A percentile compares a stretch with the other conserved stretches of the same genome.
These are phyloP conservation scores for Cerrena zonata DNA, from an alignment of 1,284 basidiomycete genomes.

Conservation along the genomic window DNA sequence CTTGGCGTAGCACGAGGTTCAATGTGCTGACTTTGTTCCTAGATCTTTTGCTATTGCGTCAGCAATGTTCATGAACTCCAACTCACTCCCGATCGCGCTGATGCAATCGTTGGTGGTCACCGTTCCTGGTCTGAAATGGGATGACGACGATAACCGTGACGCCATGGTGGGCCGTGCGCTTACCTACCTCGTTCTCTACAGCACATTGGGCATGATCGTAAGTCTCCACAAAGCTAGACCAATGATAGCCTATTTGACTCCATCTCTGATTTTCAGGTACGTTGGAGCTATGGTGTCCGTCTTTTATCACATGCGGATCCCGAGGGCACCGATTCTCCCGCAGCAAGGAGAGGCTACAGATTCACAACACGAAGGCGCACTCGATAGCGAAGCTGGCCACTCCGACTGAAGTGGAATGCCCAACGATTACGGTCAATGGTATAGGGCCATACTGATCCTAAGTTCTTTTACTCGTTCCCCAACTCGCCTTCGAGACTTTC, in stretches of 20 bases:
- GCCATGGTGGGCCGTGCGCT: constrained; percentile 89
- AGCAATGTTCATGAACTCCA: constrained; percentile 87
- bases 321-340: constrained; percentile 23
- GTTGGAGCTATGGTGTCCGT: constrained; percentile 84
- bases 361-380: constrained; percentile 16
- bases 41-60: constrained; percentile 71
- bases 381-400: constrained; percentile 10
- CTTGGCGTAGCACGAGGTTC: neutral
- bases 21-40: neutral
- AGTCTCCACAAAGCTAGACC: constrained; percentile 22
- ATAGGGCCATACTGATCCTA: constrained; percentile 13
- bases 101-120: constrained; percentile 85
- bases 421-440: constrained; percentile 15
- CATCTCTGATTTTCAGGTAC: constrained; percentile 54
- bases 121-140: constrained; percentile 83
- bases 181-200: constrained; percentile 88
- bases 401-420: constrained; percentile 9
- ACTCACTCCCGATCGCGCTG: constrained; percentile 88
- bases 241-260: constrained; percentile 2
- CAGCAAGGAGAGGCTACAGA: constrained; percentile 18
- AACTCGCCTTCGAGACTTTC: constrained; percentile 42
- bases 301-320: constrained; percentile 71
- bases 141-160: constrained; percentile 71
- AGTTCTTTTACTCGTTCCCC: constrained; percentile 58
- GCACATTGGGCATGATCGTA: constrained; percentile 89